A percentile compares a stretch with the other conserved stretches of the same genome.
phyloP scores from a whole-genome alignment of 495 filamentous ascomycete genomes.

The Tuber magnatum region DNA sequence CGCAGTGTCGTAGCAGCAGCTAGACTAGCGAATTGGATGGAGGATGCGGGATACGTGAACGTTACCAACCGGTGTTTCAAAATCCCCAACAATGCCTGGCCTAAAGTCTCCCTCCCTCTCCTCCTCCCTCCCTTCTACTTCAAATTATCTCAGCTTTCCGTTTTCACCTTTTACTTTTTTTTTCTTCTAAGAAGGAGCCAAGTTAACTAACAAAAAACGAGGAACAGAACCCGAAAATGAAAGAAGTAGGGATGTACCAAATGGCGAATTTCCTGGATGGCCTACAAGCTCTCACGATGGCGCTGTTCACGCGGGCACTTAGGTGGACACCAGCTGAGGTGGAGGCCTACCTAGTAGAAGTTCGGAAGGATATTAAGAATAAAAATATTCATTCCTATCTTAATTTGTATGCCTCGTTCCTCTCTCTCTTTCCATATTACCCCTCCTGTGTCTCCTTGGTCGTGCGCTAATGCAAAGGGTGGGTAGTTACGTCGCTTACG shows the following conservation, averaged over 20 bases:
- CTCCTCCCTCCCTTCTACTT: neutral
- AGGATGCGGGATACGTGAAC: conserved; percentile 23
- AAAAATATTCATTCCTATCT: conserved; percentile 36
- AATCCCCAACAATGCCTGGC: conserved; percentile 22
- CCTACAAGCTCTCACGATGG: conserved; percentile 42
- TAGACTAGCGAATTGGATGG: conserved; percentile 16
- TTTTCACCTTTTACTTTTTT: neutral
- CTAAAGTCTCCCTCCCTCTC: conserved; percentile 12
- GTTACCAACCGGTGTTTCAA: conserved; percentile 15
- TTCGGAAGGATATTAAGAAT: conserved; percentile 40
- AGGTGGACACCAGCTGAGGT: conserved; percentile 41
- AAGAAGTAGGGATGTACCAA: conserved; percentile 43
- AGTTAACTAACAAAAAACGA: neutral
- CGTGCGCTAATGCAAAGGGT: neutral
- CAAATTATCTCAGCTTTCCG: neutral
- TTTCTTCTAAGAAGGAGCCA: neutral
- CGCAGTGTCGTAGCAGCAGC: conserved; percentile 13
- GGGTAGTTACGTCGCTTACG: neutral
- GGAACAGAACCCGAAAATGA: conserved; percentile 23
- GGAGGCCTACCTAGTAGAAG: conserved; percentile 37
- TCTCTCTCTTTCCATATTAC: neutral
- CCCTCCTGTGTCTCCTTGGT: neutral
- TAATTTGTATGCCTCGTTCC: conserved; percentile 25
- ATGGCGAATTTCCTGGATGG: conserved; percentile 42
- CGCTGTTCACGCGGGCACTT: conserved; percentile 38